Evolutionary conservation across 805 yeast genomes (phyloP).

Genomic region (Yamadazyma takamatsuzukensis): DNA sequence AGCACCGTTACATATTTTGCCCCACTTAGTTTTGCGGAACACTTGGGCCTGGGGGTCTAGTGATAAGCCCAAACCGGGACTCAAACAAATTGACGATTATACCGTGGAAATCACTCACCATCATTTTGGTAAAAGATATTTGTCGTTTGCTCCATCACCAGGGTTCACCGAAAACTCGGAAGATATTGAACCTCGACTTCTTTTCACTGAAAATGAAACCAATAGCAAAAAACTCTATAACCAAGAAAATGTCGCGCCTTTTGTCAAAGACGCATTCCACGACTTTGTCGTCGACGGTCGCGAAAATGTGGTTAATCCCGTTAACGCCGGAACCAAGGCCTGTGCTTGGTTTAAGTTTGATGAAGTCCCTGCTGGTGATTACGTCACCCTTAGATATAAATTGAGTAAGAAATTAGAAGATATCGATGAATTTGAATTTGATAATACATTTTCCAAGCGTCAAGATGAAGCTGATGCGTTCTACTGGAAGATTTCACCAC

Average conservation of each 20-base stretch:
- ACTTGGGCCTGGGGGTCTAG: slow-evolving; percentile 90
- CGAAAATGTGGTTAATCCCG: slow-evolving; percentile 65
- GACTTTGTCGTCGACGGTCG: slow-evolving; percentile 67
- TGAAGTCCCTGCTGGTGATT: slow-evolving; percentile 80
- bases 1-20: slow-evolving; percentile 85
- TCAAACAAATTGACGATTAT: slow-evolving; percentile 37
- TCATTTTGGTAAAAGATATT: slow-evolving; percentile 62
- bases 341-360: slow-evolving; percentile 82
- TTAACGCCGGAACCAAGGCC: slow-evolving; percentile 71
- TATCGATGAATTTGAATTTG: slow-evolving; percentile 73
- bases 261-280: slow-evolving; percentile 88
- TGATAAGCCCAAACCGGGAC: slow-evolving; percentile 47
- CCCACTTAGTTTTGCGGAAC: slow-evolving; percentile 81
- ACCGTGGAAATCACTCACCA: slow-evolving; percentile 61
- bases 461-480: slow-evolving; percentile 89
- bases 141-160: slow-evolving; percentile 81
- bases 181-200: slow-evolving; percentile 70
- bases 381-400: slow-evolving; percentile 79
- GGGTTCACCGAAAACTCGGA: slow-evolving; percentile 54
- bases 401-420: slow-evolving; percentile 45
- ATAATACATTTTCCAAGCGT: slow-evolving; percentile 62
- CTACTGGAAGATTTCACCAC: slow-evolving; percentile 82
- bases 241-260: slow-evolving; percentile 52
- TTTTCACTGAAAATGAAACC: slow-evolving; percentile 90
- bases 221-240: slow-evolving; percentile 66